A percentile compares a stretch with the other conserved stretches of the same genome.
These are phyloP conservation scores for Entomortierella beljakovae DNA, from an alignment of 192 early-diverging fungal species.

Conservation along the genomic window DNA sequence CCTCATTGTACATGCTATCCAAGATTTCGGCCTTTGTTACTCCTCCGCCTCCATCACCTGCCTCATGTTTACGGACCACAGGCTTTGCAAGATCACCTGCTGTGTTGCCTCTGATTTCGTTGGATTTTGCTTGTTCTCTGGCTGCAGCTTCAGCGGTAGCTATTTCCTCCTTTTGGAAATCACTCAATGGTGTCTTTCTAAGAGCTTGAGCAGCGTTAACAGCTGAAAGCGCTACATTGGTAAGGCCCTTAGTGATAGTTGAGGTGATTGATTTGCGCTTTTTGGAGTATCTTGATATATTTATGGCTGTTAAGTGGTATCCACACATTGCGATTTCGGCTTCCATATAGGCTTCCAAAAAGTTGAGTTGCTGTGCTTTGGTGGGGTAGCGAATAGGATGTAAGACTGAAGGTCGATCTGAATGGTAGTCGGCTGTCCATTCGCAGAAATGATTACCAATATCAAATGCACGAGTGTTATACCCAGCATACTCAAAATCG, in stretches of 20 bases:
- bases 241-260: slow-evolving; percentile 9
- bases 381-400: slow-evolving; percentile 66
- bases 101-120: slow-evolving; percentile 23
- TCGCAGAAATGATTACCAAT: slow-evolving; percentile 90
- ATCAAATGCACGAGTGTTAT: slow-evolving; percentile 83
- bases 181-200: slow-evolving; percentile 8
- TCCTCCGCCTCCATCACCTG: slow-evolving; percentile 33
- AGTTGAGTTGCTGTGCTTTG: slow-evolving; percentile 63
- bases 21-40: slow-evolving; percentile 49
- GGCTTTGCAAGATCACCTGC: slow-evolving; percentile 2
- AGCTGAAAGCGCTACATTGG: slow-evolving; percentile 25
- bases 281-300: slow-evolving; percentile 32
- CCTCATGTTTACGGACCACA: slow-evolving; percentile 6
- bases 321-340: slow-evolving; percentile 58
- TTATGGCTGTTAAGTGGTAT: slow-evolving; percentile 47
- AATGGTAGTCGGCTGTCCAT: slow-evolving; percentile 87
- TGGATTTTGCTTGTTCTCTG: not conserved
- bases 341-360: slow-evolving; percentile 75
- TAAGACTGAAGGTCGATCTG: slow-evolving; percentile 55
- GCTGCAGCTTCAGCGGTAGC: not conserved
- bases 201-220: slow-evolving; percentile 9
- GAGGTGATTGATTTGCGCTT: slow-evolving; percentile 21
- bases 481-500: slow-evolving; percentile 87
- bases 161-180: slow-evolving; percentile 9
- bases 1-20: slow-evolving; percentile 58